Conservation (phyloP, 106 monocot genomes). For the Triglochin maritima region DNA sequence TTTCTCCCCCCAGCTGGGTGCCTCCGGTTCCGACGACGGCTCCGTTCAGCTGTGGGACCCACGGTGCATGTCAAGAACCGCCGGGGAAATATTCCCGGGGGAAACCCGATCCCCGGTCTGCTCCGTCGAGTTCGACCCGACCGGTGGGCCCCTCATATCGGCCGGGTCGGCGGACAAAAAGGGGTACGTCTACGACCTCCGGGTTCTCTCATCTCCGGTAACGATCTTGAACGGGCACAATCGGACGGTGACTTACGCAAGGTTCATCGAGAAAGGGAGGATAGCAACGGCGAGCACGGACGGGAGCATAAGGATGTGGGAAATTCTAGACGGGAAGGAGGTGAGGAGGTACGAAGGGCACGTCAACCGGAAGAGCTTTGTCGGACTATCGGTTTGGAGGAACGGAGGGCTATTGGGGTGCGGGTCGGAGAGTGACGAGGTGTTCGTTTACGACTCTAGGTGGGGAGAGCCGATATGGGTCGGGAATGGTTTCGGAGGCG, state of each 20-base stretch:
- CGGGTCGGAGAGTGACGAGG: conserved; percentile 78
- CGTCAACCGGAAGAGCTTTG: conserved; percentile 50
- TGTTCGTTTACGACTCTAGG: conserved; percentile 69
- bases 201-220: conserved; percentile 28
- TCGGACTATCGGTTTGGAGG: conserved; percentile 59
- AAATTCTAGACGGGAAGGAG: conserved; percentile 16
- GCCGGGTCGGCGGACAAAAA: conserved; percentile 52
- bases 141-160: conserved; percentile 16
- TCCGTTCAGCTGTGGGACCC: conserved; percentile 62
- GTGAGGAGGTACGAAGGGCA: conserved; percentile 54
- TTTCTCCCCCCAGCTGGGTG: conserved; percentile 18
- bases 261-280: conserved; percentile 34
- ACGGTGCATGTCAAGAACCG: conserved; percentile 15
- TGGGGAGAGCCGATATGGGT: conserved; percentile 88
- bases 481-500: conserved; percentile 13
- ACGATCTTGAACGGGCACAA: conserved; percentile 34
- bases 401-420: conserved; percentile 46
- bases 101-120: conserved; percentile 29
- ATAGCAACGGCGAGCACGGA: conserved; percentile 64
- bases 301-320: conserved; percentile 61
- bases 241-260: conserved; percentile 62
- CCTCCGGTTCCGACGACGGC: conserved; percentile 75
- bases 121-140: conserved; percentile 63
- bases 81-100: conserved; percentile 4
- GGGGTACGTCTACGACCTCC: conserved; percentile 65